Base-by-base conservation (phyloP, 441 rosid genomes). In the Omphalea diandra region DNA sequence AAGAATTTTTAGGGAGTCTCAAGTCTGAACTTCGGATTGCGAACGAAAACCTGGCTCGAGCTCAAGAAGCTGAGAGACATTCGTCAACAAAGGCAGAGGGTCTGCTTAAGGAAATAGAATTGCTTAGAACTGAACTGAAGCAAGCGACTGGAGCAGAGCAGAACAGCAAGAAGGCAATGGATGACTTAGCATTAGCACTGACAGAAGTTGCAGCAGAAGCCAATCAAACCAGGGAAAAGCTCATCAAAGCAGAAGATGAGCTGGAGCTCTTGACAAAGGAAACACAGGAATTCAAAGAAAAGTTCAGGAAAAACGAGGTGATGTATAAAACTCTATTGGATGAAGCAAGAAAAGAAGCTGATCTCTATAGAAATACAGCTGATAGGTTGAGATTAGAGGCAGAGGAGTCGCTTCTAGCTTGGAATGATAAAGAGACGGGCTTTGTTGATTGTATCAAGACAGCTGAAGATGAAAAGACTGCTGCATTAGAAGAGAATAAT, bases 131-230 rank as follows among this genome's bases (percentile, higher is more conserved):
- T 57, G 90, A 89, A 70, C 63, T 91, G 73, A 85, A 82, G 49
- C 64, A 65, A n/a, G 85, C 93, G 0, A 79, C 72, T 0, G 85
- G 77, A 49, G 97, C 91, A 0, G 98, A 94, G 68, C 87, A 80
- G 74, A 88, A 87, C 36, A 84, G 84, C 86, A 86, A 84, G 84
- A 88, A 84, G 78, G 98, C 96, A 7, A 79, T 91, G 94, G 98
- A 94, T 67, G 97, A 83, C 79, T 73, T 94, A 52, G 98, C 90
- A 1, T 46, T 86, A 9, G 98, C 88, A 2, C 77, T 94, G 56
- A 84, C 81, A 72, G 98, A 94, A 80, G 98, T 94, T 0, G 92
- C 84, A 10, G 78, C 87, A 1, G 91, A 91, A 54, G 77, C 80
- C 14, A 75, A 70, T 54, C 81, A 83, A 65, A 68, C 80, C 2